These are phyloP conservation scores for Lyophyllum shimeji DNA, from an alignment of 768 basidiomycete species.

Conservation along the genomic window DNA sequence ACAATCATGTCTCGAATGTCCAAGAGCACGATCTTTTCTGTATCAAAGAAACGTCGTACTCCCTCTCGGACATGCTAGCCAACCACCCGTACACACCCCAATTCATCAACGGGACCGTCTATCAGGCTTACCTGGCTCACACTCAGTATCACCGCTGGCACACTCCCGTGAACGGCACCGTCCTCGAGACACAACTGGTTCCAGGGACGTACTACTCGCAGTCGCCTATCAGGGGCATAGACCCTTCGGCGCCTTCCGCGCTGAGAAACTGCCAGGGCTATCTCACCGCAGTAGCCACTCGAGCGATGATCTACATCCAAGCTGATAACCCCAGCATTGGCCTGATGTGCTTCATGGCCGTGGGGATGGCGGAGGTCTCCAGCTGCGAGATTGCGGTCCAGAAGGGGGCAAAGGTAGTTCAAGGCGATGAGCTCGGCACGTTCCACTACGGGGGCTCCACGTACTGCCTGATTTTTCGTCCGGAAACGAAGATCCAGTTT, in stretches of 20 bases:
- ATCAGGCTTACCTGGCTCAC: conserved; percentile 53
- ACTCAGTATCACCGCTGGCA: conserved; percentile 55
- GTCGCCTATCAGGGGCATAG: conserved; percentile 21
- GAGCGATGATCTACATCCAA: conserved; percentile 55
- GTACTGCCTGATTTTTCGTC: conserved; percentile 42
- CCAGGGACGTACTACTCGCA: conserved; percentile 53
- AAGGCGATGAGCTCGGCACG: conserved; percentile 59
- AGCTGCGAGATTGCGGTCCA: conserved; percentile 53
- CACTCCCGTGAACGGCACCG: conserved; percentile 40
- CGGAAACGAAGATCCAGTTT: conserved; percentile 11
- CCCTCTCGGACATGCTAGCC: conserved; percentile 47
- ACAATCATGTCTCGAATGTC: conserved; percentile 35
- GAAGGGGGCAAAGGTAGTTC: conserved; percentile 26
- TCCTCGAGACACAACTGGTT: conserved; percentile 40
- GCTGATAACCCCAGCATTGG: conserved; percentile 50
- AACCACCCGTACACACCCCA: conserved; percentile 24
- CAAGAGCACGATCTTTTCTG: conserved; percentile 44
- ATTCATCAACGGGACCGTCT: conserved; percentile 44
- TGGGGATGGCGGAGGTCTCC: conserved; percentile 65
- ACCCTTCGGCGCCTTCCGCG: conserved; percentile 10
- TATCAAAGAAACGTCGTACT: conserved; percentile 55
- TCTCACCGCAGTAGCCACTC: conserved; percentile 44
- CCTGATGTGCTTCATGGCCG: conserved; percentile 53
- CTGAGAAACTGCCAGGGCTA: conserved; percentile 33
- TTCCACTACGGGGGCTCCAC: conserved; percentile 65